phyloP scores from a whole-genome alignment of 163 green algal genomes.

The Picocystis sp. region DNA sequence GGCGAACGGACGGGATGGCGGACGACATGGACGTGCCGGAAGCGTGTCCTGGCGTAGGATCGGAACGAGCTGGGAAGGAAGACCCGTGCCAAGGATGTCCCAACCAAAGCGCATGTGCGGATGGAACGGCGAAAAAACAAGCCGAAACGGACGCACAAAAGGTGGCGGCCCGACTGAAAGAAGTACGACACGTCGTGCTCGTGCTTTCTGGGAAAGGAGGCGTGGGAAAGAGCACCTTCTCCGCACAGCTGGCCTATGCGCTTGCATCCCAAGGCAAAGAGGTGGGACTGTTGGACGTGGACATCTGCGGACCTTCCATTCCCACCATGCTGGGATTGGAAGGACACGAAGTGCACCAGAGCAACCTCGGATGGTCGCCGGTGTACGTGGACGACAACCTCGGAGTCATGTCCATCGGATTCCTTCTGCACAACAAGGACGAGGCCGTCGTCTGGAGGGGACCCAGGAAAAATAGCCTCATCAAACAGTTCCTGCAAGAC shows the following conservation, averaged over 20 bases:
- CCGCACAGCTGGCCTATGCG: slow-evolving; percentile 76
- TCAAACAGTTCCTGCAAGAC: slow-evolving; percentile 78
- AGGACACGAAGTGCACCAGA: slow-evolving; percentile 65
- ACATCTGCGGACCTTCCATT: slow-evolving; percentile 91
- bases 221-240: slow-evolving; percentile 89
- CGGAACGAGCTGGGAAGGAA: too few relatives aligned
- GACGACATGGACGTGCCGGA: too few relatives aligned
- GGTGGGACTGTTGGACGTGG: slow-evolving; percentile 90
- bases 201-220: slow-evolving; percentile 95
- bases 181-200: slow-evolving; percentile 75
- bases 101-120: too few relatives aligned
- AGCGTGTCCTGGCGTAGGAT: too few relatives aligned
- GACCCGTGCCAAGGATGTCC: too few relatives aligned
- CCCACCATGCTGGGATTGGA: slow-evolving; percentile 90
- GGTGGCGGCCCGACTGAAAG: slow-evolving; percentile 47
- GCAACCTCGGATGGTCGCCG: slow-evolving; percentile 57
- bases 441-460: slow-evolving; percentile 94
- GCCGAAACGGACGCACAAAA: too few relatives aligned
- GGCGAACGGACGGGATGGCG: too few relatives aligned
- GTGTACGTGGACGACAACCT: slow-evolving; percentile 83
- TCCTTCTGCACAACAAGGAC: slow-evolving; percentile 85
- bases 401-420: slow-evolving; percentile 87
- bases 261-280: slow-evolving; percentile 53
- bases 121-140: too few relatives aligned
- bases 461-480: slow-evolving; percentile 73